Evolutionary conservation across 331 rosid species (phyloP).

Genomic region (Phaseolus coccineus): DNA sequence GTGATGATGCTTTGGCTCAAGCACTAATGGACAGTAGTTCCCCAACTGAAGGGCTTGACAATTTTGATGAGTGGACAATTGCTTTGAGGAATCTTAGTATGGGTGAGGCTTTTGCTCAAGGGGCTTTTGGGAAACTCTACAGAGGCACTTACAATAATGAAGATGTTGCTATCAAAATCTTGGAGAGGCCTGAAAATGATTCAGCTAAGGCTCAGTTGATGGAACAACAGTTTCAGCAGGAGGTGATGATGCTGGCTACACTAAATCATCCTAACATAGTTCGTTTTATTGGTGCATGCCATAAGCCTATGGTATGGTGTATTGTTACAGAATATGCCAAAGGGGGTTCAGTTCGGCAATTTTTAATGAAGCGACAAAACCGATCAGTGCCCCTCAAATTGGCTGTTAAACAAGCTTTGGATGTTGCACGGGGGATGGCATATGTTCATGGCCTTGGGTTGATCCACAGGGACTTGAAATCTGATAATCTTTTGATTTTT

Average conservation of each 20-base stretch:
- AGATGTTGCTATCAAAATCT: conserved; percentile 95
- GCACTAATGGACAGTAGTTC: conserved; percentile 79
- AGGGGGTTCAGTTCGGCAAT: conserved; percentile 95
- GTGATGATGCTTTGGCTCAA: conserved; percentile 86
- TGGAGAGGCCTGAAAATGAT: conserved; percentile 95
- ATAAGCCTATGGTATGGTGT: conserved; percentile 97
- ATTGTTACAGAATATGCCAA: conserved; percentile 95
- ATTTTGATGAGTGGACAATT: conserved; percentile 90
- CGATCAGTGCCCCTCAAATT: conserved; percentile 87
- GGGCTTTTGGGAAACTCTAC: conserved; percentile 96
- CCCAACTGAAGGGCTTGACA: conserved; percentile 78
- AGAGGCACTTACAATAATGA: conserved; percentile 90
- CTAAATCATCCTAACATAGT: conserved; percentile 92
- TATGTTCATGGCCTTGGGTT: conserved; percentile 89
- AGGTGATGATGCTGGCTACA: conserved; percentile 95
- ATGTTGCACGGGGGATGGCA: conserved; percentile 95
- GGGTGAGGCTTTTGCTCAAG: conserved; percentile 98
- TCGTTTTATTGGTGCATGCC: conserved; percentile 92
- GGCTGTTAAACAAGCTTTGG: conserved; percentile 97
- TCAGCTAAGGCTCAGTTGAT: conserved; percentile 77
- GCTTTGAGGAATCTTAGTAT: conserved; percentile 82
- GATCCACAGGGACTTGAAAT: conserved; percentile 93
- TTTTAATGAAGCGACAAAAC: conserved; percentile 75
- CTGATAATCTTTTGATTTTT: conserved; percentile 91
- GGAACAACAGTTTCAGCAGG: conserved; percentile 98